Percentiles rank a stretch among this genome's conserved stretches.
Conservation (phyloP, 805 yeast genomes). For the Sugiyamaella qingdaonensis region DNA sequence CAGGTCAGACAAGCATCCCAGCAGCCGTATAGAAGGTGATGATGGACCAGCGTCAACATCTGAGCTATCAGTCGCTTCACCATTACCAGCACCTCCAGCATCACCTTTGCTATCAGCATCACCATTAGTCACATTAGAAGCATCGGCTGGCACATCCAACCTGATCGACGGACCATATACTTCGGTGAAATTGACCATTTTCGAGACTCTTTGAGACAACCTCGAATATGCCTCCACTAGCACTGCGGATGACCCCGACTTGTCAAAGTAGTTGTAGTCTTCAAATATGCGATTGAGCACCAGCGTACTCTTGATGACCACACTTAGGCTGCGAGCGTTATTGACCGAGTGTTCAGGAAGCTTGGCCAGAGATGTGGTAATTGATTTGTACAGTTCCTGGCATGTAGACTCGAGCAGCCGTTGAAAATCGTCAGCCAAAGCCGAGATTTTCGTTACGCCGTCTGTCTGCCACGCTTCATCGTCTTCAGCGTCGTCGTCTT, state of each 20-base stretch:
- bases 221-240: background rate
- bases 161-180: background rate
- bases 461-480: conserved; percentile 11
- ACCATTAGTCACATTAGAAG: no score
- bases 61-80: background rate
- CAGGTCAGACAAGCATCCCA: background rate
- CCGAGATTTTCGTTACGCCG: background rate
- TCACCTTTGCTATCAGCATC: no score
- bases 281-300: conserved; percentile 1
- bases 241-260: background rate
- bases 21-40: background rate
- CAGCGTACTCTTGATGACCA: conserved; percentile 1
- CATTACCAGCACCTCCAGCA: no score
- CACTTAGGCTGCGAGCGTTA: conserved; percentile 1
- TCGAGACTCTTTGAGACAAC: background rate
- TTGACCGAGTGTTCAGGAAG: background rate
- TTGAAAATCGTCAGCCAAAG: background rate
- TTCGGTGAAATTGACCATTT: background rate
- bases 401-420: background rate
- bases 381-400: background rate
- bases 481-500: conserved; percentile 15
- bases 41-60: background rate
- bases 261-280: background rate
- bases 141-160: no score
- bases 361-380: background rate